Percentiles rank a stretch among this genome's conserved stretches.
These are phyloP conservation scores for Naganishia onofrii DNA, from an alignment of 768 basidiomycete species.

Conservation along the genomic window DNA sequence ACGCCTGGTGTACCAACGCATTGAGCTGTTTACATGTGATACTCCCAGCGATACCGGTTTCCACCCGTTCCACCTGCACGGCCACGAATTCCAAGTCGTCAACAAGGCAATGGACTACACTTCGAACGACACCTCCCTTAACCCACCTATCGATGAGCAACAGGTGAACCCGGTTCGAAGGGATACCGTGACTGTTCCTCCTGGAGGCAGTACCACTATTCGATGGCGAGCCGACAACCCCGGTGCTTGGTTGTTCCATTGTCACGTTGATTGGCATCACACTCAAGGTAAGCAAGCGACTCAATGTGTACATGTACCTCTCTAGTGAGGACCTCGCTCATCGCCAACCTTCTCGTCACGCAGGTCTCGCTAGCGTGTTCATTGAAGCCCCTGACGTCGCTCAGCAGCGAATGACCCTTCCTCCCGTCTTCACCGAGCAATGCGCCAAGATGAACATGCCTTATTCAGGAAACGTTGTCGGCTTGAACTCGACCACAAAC, in stretches of 20 bases:
- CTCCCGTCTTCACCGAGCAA: constrained; percentile 66
- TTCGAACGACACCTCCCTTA: constrained; percentile 66
- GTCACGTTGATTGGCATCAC: constrained; percentile 59
- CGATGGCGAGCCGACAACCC: constrained; percentile 87
- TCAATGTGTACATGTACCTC: background rate
- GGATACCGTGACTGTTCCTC: constrained; percentile 78
- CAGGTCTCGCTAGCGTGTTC: constrained; percentile 78
- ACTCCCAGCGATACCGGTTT: constrained; percentile 41
- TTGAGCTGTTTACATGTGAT: constrained; percentile 24
- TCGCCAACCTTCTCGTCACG: constrained; percentile 31
- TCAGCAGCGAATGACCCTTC: constrained; percentile 61
- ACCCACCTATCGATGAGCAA: constrained; percentile 74
- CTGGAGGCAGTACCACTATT: constrained; percentile 66
- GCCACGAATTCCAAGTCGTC: constrained; percentile 81
- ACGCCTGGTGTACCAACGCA: background rate
- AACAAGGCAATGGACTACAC: constrained; percentile 68
- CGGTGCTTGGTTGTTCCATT: constrained; percentile 64
- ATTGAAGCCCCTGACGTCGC: constrained; percentile 73
- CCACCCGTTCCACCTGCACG: constrained; percentile 75
- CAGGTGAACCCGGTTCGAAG: constrained; percentile 86
- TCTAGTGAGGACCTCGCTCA: too few species aligned
- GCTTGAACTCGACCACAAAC: constrained; percentile 65
- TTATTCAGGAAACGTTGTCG: constrained; percentile 81
- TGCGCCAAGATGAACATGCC: constrained; percentile 65
- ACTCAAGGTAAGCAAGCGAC: constrained; percentile 18